phyloP scores from a whole-genome alignment of 495 filamentous ascomycete species.

The Aspergillus funiculosus region DNA sequence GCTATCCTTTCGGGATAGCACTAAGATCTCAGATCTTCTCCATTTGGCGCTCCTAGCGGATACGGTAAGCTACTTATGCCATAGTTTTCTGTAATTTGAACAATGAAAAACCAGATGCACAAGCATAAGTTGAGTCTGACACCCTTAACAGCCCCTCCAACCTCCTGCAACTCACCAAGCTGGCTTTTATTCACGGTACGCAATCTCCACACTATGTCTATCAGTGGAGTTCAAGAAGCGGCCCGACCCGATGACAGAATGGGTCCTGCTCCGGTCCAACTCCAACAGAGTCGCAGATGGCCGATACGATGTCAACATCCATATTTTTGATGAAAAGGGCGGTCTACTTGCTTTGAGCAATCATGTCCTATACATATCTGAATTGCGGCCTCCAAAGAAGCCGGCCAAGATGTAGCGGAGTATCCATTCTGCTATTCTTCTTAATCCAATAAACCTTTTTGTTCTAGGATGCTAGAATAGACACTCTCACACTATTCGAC shows the following conservation, averaged over 20 bases:
- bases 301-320: conserved; percentile 20
- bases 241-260: conserved; percentile 18
- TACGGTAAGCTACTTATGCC: conserved; percentile 18
- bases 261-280: conserved; percentile 21
- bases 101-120: too few relatives aligned
- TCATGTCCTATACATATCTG: conserved; percentile 18
- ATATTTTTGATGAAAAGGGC: conserved; percentile 16
- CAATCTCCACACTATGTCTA: conserved; percentile 22
- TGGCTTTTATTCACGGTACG: conserved; percentile 18
- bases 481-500: too few relatives aligned
- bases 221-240: conserved; percentile 25
- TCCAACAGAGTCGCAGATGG: conserved; percentile 17
- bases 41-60: conserved; percentile 21
- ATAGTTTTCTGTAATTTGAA: too few relatives aligned
- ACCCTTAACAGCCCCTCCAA: conserved; percentile 18
- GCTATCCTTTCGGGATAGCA: conserved; percentile 22
- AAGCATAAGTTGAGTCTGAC: too few relatives aligned
- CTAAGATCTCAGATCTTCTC: conserved; percentile 14
- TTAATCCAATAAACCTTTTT: too few relatives aligned
- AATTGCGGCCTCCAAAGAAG: conserved; percentile 1
- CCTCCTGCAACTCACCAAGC: conserved; percentile 21
- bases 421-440: too few relatives aligned
- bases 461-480: too few relatives aligned
- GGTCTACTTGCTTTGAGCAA: conserved; percentile 19
- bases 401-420: background rate